phyloP scores from a whole-genome alignment of 148 eudicot species.

The Persicaria tinctoria region DNA sequence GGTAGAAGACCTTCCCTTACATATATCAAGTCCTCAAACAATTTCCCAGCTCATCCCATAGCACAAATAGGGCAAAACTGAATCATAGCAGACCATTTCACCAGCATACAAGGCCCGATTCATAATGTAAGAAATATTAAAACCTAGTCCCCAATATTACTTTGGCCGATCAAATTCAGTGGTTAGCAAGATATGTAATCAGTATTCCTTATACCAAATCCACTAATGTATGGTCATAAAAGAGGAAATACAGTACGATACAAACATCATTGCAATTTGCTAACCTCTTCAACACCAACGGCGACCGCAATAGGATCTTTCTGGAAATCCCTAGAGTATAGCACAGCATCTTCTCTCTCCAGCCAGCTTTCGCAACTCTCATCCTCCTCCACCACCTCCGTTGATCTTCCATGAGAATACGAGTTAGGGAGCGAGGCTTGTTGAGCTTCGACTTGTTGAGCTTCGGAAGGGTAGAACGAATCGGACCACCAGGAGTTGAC shows the following conservation, averaged over 20 bases:
- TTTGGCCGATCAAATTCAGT: too few species aligned
- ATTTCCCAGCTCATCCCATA: too few species aligned
- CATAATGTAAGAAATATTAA: too few species aligned
- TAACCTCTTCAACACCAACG: constrained; percentile 38
- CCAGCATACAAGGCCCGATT: too few species aligned
- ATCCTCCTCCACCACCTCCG: not conserved
- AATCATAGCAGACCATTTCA: too few species aligned
- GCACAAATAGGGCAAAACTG: too few species aligned
- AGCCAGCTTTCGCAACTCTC: constrained; percentile 71
- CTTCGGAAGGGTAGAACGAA: constrained; percentile 31
- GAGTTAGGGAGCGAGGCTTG: constrained; percentile 6
- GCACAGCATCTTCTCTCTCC: constrained; percentile 50
- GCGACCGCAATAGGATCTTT: constrained; percentile 50
- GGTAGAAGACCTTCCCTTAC: too few species aligned
- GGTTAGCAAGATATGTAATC: too few species aligned
- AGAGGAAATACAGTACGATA: not conserved
- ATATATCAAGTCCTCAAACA: too few species aligned
- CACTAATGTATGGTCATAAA: too few species aligned
- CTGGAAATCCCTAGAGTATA: constrained; percentile 60
- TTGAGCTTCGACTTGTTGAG: not conserved
- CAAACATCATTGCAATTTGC: constrained; percentile 20
- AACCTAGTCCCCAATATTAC: too few species aligned
- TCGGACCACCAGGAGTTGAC: constrained; percentile 77
- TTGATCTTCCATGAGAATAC: not conserved
- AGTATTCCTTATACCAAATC: too few species aligned